phyloP scores from a whole-genome alignment of 768 basidiomycete species.

The Mycena alexandri region DNA sequence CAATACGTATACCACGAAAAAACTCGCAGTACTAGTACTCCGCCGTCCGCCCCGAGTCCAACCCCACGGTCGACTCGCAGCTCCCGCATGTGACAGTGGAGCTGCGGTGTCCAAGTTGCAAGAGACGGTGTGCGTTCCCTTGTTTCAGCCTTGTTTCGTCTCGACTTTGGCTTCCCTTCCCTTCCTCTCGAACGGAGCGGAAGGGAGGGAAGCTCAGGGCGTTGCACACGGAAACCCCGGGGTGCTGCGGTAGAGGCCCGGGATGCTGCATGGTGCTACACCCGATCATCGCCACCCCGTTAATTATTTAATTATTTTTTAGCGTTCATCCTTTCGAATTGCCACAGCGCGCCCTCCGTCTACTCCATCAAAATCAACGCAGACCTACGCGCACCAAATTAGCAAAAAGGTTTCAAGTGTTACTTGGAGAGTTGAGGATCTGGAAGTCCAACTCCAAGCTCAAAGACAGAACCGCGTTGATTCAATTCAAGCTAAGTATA shows the following conservation, averaged over 20 bases:
- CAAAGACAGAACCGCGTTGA: no score
- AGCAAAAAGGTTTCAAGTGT: no score
- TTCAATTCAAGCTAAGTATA: no score
- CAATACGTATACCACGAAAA: conserved; percentile 83
- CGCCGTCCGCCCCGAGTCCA: conserved; percentile 70
- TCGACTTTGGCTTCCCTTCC: conserved; percentile 10
- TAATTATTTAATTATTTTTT: conserved; percentile 1
- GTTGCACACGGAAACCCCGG: no score
- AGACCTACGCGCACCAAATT: conserved; percentile 92
- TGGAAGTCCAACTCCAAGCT: no score
- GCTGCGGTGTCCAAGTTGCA: conserved; percentile 89
- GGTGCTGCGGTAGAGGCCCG: no score
- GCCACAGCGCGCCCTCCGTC: conserved; percentile 75
- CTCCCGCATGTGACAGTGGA: conserved; percentile 85
- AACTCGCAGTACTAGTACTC: conserved; percentile 91
- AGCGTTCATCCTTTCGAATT: not conserved
- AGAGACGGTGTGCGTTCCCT: conserved; percentile 76
- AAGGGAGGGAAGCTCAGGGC: no score
- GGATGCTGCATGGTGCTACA: no score
- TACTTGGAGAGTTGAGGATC: no score
- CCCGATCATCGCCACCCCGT: not conserved
- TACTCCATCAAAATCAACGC: conserved; percentile 88
- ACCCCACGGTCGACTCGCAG: conserved; percentile 70
- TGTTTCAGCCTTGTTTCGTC: not conserved
- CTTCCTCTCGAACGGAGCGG: no score